A percentile compares a stretch with the other conserved stretches of the same genome.
Conservation (phyloP, 1,139 yeast genomes). For the Pichia sp. region DNA sequence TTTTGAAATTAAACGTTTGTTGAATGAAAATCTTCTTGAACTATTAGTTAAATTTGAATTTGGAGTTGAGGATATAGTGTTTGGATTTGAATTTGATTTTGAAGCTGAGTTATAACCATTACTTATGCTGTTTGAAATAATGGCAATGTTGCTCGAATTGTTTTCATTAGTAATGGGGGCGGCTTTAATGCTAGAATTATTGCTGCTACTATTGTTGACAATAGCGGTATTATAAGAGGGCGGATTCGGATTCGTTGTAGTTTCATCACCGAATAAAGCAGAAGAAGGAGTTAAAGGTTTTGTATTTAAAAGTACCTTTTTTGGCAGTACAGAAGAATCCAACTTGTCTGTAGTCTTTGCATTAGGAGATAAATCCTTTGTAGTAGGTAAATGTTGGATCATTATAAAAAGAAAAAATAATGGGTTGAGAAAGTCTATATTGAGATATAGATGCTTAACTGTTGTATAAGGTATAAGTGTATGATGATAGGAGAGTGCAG, state of each 20-base stretch:
- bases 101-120: background rate
- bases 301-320: no score
- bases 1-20: slow-evolving; percentile 25
- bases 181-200: no score
- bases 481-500: no score
- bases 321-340: no score
- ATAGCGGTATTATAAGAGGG: slow-evolving; percentile 3
- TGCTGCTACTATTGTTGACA: no score
- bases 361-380: background rate
- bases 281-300: slow-evolving; percentile 11
- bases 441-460: no score
- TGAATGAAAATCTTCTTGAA: slow-evolving; percentile 25
- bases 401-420: background rate
- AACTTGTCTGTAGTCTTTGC: background rate
- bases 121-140: background rate
- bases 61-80: background rate
- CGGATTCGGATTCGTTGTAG: background rate
- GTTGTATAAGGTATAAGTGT: no score
- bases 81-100: background rate
- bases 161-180: background rate
- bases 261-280: slow-evolving; percentile 3
- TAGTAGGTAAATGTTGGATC: background rate
- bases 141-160: background rate
- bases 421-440: no score
- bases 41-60: slow-evolving; percentile 2